Evolutionary conservation across 805 yeast genomes (phyloP).

Genomic region (Yarrowia sp.): DNA sequence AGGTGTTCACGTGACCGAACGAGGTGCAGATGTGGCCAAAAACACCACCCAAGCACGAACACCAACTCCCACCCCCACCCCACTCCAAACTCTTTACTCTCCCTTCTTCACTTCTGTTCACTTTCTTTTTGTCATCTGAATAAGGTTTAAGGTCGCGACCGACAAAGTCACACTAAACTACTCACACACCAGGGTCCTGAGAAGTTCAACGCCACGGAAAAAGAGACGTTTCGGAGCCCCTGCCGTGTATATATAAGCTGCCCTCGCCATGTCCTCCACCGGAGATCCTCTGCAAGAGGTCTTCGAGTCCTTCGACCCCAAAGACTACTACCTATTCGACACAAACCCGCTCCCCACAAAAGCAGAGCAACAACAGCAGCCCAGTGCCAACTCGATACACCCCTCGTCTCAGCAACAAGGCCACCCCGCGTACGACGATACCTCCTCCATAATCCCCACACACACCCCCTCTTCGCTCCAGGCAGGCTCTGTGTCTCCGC

Average conservation of each 20-base stretch:
- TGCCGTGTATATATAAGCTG: conserved; percentile 10
- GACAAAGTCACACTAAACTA: conserved; percentile 12
- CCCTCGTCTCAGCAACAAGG: too few relatives aligned
- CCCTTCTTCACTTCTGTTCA: too few relatives aligned
- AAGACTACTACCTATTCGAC: conserved; percentile 21
- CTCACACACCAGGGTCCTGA: conserved; percentile 22
- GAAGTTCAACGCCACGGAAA: conserved; percentile 25
- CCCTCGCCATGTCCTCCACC: conserved; percentile 25
- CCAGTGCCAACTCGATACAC: conserved; percentile 17
- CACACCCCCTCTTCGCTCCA: conserved; percentile 21
- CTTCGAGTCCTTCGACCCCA: conserved; percentile 35
- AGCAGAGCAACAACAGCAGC: too few relatives aligned
- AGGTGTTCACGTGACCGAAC: not conserved
- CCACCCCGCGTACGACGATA: conserved; percentile 1
- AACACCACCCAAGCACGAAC: too few relatives aligned
- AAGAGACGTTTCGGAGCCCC: not conserved
- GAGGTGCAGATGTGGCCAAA: too few relatives aligned
- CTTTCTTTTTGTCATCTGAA: too few relatives aligned
- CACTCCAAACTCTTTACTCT: too few relatives aligned
- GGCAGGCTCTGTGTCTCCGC: conserved; percentile 31
- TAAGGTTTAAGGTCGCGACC: conserved; percentile 23
- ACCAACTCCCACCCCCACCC: too few relatives aligned
- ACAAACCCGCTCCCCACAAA: conserved; percentile 6
- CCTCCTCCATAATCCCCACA: not conserved
- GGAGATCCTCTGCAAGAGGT: conserved; percentile 35